A percentile compares a stretch with the other conserved stretches of the same genome.
These are phyloP conservation scores for Fusarium sp. DNA, from an alignment of 2,329 filamentous ascomycete genomes.

Conservation along the genomic window DNA sequence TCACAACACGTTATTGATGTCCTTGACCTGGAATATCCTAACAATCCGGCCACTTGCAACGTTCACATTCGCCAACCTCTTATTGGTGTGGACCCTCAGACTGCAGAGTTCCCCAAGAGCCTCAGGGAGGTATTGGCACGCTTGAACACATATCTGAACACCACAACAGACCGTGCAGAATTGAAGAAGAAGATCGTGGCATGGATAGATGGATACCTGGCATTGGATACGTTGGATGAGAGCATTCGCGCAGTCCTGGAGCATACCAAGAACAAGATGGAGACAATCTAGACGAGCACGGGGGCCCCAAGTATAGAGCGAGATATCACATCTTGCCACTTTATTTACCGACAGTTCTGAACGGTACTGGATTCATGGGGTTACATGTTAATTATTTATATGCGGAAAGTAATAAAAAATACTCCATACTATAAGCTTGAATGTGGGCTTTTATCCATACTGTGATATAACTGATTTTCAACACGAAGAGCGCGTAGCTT, in stretches of 20 bases:
- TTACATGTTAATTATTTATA: neutral
- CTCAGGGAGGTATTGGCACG: conserved; percentile 74
- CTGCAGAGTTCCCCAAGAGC: conserved; percentile 79
- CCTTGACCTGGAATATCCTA: conserved; percentile 71
- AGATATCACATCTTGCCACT: conserved; percentile 1
- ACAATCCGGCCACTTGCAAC: conserved; percentile 72
- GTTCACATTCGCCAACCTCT: conserved; percentile 80
- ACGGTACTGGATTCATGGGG: neutral
- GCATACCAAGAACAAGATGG: conserved; percentile 59
- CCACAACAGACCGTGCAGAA: conserved; percentile 60
- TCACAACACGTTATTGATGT: conserved; percentile 78
- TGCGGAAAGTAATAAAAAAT: neutral
- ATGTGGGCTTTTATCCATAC: neutral
- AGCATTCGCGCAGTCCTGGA: conserved; percentile 68
- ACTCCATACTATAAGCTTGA: neutral
- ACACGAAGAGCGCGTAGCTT: no score
- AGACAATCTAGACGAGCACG: conserved; percentile 14
- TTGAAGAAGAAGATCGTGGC: conserved; percentile 63
- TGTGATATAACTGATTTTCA: neutral
- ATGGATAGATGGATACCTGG: conserved; percentile 69
- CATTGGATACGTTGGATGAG: conserved; percentile 65
- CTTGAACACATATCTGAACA: conserved; percentile 66
- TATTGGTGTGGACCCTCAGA: conserved; percentile 71
- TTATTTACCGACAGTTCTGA: neutral
- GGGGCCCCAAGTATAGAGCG: neutral